Conservation (phyloP, 2,329 filamentous ascomycete species). For the Aspergillus ochraceus region DNA sequence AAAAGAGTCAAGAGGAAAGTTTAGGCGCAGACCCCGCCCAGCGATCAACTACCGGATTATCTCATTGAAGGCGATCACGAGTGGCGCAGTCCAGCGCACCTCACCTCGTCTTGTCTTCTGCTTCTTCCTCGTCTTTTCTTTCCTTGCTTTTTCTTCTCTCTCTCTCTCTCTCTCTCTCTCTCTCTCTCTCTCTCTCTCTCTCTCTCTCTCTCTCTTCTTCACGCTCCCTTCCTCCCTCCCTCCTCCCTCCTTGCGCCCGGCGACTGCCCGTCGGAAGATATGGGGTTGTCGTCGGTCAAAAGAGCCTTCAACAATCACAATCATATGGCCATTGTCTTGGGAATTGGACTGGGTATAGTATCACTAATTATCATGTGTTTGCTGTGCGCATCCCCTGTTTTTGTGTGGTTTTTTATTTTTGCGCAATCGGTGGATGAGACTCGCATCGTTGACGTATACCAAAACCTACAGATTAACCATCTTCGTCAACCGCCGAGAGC, state of each 20-base stretch:
- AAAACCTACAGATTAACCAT: conserved; percentile 28
- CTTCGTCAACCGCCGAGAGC: conserved; percentile 34
- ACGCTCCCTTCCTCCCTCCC: neutral
- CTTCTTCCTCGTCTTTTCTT: neutral
- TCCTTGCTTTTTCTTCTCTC: neutral
- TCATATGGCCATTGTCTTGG: conserved; percentile 35
- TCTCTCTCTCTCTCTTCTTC: neutral
- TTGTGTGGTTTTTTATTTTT: too few relatives aligned
- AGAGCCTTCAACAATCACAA: conserved; percentile 20
- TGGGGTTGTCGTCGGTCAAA: conserved; percentile 21
- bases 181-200: neutral
- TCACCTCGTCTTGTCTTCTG: neutral
- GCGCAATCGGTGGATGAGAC: too few relatives aligned
- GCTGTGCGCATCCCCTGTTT: conserved; percentile 24
- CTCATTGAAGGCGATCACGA: neutral
- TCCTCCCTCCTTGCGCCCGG: neutral
- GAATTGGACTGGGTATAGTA: conserved; percentile 33
- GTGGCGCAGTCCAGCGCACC: neutral
- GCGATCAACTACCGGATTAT: neutral
- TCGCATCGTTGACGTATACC: neutral
- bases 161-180: neutral
- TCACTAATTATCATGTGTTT: conserved; percentile 33
- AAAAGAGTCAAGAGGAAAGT: neutral
- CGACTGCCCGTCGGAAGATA: conserved; percentile 12
- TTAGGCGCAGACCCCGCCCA: neutral